phyloP scores from a whole-genome alignment of 768 basidiomycete genomes.

The Suillus spraguei region DNA sequence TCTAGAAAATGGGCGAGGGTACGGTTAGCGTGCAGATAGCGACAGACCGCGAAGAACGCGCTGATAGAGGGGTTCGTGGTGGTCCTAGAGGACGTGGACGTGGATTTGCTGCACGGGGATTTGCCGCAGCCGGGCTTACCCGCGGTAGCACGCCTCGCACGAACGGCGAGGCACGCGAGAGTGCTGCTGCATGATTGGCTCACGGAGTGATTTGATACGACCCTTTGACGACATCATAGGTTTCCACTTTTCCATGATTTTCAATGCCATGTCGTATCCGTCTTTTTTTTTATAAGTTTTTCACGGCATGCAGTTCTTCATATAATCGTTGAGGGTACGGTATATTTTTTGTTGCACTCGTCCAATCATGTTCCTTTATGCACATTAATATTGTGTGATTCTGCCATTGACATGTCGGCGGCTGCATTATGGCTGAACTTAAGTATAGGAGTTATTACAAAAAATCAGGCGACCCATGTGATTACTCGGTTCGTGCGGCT shows the following conservation, averaged over 20 bases:
- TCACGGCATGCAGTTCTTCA: conserved; percentile 8
- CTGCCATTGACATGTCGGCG: neutral
- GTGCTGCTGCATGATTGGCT: conserved; percentile 26
- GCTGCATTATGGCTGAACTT: no score
- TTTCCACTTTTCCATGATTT: conserved; percentile 13
- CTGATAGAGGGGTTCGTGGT: conserved; percentile 42
- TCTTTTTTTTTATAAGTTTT: conserved; percentile 3
- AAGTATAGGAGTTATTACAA: neutral
- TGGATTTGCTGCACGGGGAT: conserved; percentile 64
- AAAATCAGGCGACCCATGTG: conserved; percentile 1
- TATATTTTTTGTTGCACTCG: conserved; percentile 3
- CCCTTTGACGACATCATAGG: conserved; percentile 20
- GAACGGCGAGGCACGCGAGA: conserved; percentile 31
- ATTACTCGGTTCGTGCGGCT: neutral
- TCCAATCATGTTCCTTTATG: conserved; percentile 3
- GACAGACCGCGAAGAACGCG: conserved; percentile 49
- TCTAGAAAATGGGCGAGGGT: conserved; percentile 70
- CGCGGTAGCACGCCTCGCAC: conserved; percentile 24
- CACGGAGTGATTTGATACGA: conserved; percentile 20
- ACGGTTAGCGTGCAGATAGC: conserved; percentile 73
- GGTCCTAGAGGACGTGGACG: conserved; percentile 56
- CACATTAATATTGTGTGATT: neutral
- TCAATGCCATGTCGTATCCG: neutral
- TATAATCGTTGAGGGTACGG: conserved; percentile 9
- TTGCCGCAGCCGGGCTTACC: conserved; percentile 71